phyloP scores from a whole-genome alignment of 108 stramenopile genomes.

The Pseudonitzschia pungens region DNA sequence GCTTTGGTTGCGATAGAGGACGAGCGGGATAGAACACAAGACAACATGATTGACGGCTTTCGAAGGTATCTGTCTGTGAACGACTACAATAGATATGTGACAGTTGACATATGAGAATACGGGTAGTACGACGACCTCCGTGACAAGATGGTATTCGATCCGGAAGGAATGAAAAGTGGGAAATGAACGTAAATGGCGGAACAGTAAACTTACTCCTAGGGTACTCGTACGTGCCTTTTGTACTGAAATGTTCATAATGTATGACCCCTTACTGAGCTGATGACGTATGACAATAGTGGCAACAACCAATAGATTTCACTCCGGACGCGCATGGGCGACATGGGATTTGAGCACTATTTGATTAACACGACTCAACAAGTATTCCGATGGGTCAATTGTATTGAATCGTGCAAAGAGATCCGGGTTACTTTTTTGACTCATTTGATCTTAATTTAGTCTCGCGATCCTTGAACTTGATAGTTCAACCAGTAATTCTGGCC shows the following conservation, averaged over 20 bases:
- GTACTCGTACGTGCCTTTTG: too few species aligned
- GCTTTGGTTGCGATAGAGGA: background rate
- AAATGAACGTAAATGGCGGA: too few species aligned
- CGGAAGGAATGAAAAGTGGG: too few species aligned
- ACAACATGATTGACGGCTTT: background rate
- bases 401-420: too few species aligned
- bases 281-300: background rate
- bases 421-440: background rate
- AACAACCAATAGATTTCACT: background rate
- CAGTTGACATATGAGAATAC: background rate
- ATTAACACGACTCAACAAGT: too few species aligned
- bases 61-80: background rate
- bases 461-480: background rate
- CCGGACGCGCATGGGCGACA: background rate
- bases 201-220: too few species aligned
- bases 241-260: too few species aligned
- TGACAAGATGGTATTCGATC: too few species aligned
- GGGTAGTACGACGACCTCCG: too few species aligned
- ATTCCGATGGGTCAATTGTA: too few species aligned
- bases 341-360: too few species aligned
- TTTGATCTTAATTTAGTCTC: background rate
- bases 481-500: background rate
- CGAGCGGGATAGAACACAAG: conserved; percentile 8
- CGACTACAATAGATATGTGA: background rate
- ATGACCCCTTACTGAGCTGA: too few species aligned